Evolutionary conservation across 1,139 yeast species (phyloP).

Genomic region (Kodamaea derodonti): DNA sequence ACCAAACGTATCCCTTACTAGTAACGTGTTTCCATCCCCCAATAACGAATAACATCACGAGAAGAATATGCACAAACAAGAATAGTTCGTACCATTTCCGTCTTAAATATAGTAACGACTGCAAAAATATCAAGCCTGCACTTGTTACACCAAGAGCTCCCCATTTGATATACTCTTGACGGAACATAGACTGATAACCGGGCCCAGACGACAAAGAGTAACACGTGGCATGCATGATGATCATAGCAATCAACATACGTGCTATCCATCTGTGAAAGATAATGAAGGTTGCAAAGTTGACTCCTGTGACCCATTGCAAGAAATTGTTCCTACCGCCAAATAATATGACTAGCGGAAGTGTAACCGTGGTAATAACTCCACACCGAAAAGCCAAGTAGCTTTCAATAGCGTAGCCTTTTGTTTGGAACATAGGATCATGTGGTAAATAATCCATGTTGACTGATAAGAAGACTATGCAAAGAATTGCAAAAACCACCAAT

Average conservation of each 20-base stretch:
- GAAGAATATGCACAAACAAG: constrained; percentile 36
- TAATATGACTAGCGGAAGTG: constrained; percentile 7
- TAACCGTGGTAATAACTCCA: constrained; percentile 26
- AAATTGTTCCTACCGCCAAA: constrained; percentile 25
- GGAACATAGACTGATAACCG: neutral
- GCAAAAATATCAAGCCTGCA: constrained; percentile 29
- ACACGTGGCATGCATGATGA: constrained; percentile 14
- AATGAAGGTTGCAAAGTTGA: constrained; percentile 18
- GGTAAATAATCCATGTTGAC: constrained; percentile 17
- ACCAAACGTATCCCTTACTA: constrained; percentile 34
- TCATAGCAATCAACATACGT: constrained; percentile 14
- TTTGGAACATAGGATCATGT: constrained; percentile 23
- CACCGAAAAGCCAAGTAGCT: constrained; percentile 31
- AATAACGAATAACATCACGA: constrained; percentile 38
- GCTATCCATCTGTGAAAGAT: constrained; percentile 23
- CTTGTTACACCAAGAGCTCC: constrained; percentile 28
- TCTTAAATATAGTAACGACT: constrained; percentile 38
- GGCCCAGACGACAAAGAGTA: neutral
- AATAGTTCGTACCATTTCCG: constrained; percentile 43
- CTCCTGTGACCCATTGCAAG: constrained; percentile 24
- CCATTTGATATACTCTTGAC: constrained; percentile 20
- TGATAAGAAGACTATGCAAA: constrained; percentile 10
- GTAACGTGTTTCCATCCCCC: constrained; percentile 43
- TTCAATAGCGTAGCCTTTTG: constrained; percentile 16
- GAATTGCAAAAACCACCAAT: constrained; percentile 12